Evolutionary conservation across 2,329 filamentous ascomycete species (phyloP), one percentile per base, ranked within the genome.

Genomic region (Fusarium sp.): DNA sequence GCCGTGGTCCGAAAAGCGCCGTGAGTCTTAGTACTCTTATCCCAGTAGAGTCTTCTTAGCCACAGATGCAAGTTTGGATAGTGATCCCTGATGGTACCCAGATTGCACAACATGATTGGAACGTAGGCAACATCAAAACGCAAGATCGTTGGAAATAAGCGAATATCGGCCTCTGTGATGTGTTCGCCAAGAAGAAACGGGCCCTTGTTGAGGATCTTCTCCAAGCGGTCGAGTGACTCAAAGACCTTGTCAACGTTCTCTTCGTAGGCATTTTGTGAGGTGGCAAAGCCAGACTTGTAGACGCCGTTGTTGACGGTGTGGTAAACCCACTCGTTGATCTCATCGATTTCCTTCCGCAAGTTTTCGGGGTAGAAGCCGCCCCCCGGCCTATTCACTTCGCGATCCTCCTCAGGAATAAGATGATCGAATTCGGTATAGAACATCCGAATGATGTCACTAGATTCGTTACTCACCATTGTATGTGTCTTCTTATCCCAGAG

Each of bases 381-480:
- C 2, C 82, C 82, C 0, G 82, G 80, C 49, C 80, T 82, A 57
- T 81, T 85, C 1, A 43, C 74, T 67, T 91, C 89, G 9, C 84
- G 84, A 59, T 84, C 81, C 54, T 85, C 67, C 21, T 83, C 82
- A 0, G 85, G 84, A 2, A 91, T 75, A 7, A 90, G 74, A 47
- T 84, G 80, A 65, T 94, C 91, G 73, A 94, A 94, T 56, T 89
- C 91, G 13, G 85, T 84, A 79, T 93, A 94, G 65, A 96, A 83
- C 91, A 95, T 94, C 68, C 92, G 87, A 71, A 96, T 94, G 71
- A 96, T 95, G 77, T 96, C 93, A 53, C 88, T 88, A 56, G 90
- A 92, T 82, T 96, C 93, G 69, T 97, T 97, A 84, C 88, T 94
- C 45, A 96, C 93, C 69, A 95, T 92, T 17, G 84, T 87, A 49